Base-by-base conservation (phyloP, 495 filamentous ascomycete genomes). In the Staphylotrichum longicolle region DNA sequence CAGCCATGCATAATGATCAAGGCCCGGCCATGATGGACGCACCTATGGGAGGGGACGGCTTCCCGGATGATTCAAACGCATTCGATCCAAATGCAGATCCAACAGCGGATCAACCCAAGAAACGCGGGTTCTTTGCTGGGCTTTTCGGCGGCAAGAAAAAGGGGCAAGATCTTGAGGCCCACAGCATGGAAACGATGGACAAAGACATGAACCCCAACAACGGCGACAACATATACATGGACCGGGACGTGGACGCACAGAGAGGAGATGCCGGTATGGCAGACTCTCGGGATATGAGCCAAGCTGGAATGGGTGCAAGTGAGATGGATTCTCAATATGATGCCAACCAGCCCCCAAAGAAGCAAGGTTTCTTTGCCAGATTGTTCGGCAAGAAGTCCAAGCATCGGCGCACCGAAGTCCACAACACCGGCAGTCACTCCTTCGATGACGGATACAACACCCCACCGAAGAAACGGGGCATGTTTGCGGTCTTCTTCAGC, bases 111-210 rank as follows among this genome's bases (percentile, higher is more conserved):
- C 12, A 57, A 27, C 54, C 54, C 3, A 57, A 57, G 42, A 57
- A 57, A 42, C 20, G 33, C 9, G 58, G 48, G 0, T 54, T 61
- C 41, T 54, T 61, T 5, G 47, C 50, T 0, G n/a, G 41, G 7
- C 37, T 61, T 32, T 61, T 54, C 50, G 14, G 46, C 37, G 4
- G 40, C 50, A 48, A 41, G 41, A 51, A 51, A 27, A 48, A 30
- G 49, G 3, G 27, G 14, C 37, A 46, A 2, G 45, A 51, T 7
- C 42, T 32, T 2, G 45, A 49, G 7, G 11, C 34, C 15, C 6
- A 39, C 1, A 10, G 1, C 5, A 27, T 42, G 9, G 34, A 7
- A 5, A 52, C 12, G 8, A 41, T 42, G 37, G 39, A 41, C 37
- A 37, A 33, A 12, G 39, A 33, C 8, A 42, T 41, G 52, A 3